phyloP scores from a whole-genome alignment of 2,329 filamentous ascomycete species.

The Samsoniella hepiali region DNA sequence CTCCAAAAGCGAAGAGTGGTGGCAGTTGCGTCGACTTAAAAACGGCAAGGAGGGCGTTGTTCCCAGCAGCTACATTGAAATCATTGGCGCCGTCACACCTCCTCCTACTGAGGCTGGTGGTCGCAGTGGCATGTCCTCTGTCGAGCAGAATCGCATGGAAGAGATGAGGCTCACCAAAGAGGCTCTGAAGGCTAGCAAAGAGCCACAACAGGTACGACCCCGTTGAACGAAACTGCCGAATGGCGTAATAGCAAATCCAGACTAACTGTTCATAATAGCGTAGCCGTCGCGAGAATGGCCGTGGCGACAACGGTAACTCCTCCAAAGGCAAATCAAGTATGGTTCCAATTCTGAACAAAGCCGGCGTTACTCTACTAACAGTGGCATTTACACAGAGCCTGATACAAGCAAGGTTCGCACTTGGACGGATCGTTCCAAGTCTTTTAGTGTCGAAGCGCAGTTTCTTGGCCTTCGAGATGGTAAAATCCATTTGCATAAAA shows the following conservation, averaged over 20 bases:
- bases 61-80: constrained; percentile 91
- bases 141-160: constrained; percentile 75
- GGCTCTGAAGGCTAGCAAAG: constrained; percentile 63
- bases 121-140: constrained; percentile 55
- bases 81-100: constrained; percentile 64
- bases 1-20: constrained; percentile 94
- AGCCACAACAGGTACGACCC: constrained; percentile 64
- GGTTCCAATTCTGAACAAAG: constrained; percentile 29
- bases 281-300: constrained; percentile 65
- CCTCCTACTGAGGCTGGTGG: constrained; percentile 50
- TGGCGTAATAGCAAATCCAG: constrained; percentile 42
- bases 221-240: constrained; percentile 45
- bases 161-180: constrained; percentile 82
- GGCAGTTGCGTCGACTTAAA: constrained; percentile 87
- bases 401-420: constrained; percentile 79
- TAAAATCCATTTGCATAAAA: constrained; percentile 96
- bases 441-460: constrained; percentile 95
- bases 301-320: constrained; percentile 51
- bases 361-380: background rate
- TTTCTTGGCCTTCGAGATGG: constrained; percentile 92
- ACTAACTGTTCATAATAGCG: constrained; percentile 68
- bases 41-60: constrained; percentile 95
- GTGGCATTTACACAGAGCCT: constrained; percentile 57
- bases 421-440: constrained; percentile 93
- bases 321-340: constrained; percentile 68